Evolutionary conservation across 768 basidiomycete genomes (phyloP).

Genomic region (Exidia glandulosa): DNA sequence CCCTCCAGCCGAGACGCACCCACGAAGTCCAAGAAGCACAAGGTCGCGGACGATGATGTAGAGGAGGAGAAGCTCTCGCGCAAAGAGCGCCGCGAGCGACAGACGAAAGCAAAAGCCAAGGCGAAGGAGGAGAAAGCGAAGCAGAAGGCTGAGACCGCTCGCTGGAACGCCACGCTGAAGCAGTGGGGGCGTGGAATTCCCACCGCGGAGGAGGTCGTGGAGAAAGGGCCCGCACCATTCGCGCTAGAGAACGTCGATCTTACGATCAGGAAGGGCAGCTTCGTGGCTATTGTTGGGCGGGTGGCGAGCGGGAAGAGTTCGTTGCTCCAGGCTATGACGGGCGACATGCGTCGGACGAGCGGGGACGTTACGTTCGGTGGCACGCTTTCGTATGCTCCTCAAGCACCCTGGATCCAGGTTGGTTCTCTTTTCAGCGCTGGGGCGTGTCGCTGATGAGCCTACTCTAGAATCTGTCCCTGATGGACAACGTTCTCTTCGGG

Average conservation of each 20-base stretch:
- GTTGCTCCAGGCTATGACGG: slow-evolving; percentile 11
- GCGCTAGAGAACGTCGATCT: slow-evolving; percentile 36
- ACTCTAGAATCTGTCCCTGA: too few species aligned
- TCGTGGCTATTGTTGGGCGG: slow-evolving; percentile 60
- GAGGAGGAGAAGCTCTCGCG: slow-evolving; percentile 11
- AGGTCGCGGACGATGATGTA: slow-evolving; percentile 10
- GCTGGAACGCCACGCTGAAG: neutral
- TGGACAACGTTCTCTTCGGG: slow-evolving; percentile 69
- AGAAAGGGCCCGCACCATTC: slow-evolving; percentile 29
- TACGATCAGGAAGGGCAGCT: slow-evolving; percentile 39
- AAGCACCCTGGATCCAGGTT: slow-evolving; percentile 54
- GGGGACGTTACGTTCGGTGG: slow-evolving; percentile 45
- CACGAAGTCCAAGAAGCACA: slow-evolving; percentile 25
- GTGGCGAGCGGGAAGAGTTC: slow-evolving; percentile 57
- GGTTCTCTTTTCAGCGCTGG: too few species aligned
- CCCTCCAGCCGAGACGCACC: slow-evolving; percentile 33
- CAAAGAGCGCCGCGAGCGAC: slow-evolving; percentile 32
- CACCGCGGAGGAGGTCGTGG: neutral
- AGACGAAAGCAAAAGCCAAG: slow-evolving; percentile 38
- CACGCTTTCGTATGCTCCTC: slow-evolving; percentile 46
- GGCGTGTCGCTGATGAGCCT: too few species aligned
- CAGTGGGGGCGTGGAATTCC: too few species aligned
- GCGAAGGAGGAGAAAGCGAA: slow-evolving; percentile 3
- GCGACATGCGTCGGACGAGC: slow-evolving; percentile 46
- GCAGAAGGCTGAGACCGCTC: slow-evolving; percentile 16